Base-by-base conservation (phyloP, 495 filamentous ascomycete species). In the Annulohypoxylon maeteangense region DNA sequence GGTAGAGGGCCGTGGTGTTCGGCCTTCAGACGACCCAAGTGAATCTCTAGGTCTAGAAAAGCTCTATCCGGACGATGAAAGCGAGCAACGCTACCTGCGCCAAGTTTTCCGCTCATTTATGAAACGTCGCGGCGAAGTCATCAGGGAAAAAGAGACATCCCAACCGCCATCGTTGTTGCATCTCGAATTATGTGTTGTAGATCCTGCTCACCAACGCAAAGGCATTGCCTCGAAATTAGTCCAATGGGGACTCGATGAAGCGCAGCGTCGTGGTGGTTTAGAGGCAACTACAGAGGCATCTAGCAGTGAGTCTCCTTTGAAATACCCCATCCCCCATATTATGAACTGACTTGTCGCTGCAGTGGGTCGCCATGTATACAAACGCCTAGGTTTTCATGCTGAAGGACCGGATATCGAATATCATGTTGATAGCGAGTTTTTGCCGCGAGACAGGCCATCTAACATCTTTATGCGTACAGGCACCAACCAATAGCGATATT, bases 291-390 rank as follows among this genome's bases (percentile, higher is more conserved):
- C 78, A 18, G 82, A 84, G 58, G 82, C 77, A 25, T 84, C 82
- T 5, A 76, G 68, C 7, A 82, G 70, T 72, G 60, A 64, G 69
- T 55, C 18, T 1, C 12, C 6, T 25, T 27, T 45, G 29, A 11
- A 1, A 18, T 51, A 44, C 12, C 31, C 12, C 31, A 38, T 4
- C 42, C 25, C 27, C 16, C 36, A n/a, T 45, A 27, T 40, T 0
- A 47, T 47, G 12, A 31, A 27, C 12, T 51, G 29, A 51, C 47
- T 29, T 11, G 1, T 14, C 14, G 8, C 11, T 27, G 25, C 27
- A 72, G 70, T 83, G 80, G 82, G 82, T 12, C 70, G 82, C 14
- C 72, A 78, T 67, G 81, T 81, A 1, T 84, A 84, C 53, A 40
- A 55, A 16, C 71, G 79, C 27, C 63, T 82, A 61, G 82, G 82